Base-by-base conservation (phyloP, 1,284 basidiomycete species). In the Pisolithus thermaeus region DNA sequence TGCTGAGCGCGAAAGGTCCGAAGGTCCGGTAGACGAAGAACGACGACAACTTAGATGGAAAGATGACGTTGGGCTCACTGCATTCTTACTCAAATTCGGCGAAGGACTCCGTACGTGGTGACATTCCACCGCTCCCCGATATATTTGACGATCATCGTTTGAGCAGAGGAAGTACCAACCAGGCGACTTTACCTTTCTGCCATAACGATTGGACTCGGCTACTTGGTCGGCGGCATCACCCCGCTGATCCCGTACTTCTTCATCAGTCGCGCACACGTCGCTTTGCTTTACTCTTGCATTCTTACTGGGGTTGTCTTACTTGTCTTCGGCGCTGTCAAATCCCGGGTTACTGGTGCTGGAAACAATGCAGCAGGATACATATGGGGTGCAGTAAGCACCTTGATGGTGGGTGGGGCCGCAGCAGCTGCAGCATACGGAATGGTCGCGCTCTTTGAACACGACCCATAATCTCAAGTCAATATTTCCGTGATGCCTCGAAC, bases 211-310 rank as follows among this genome's bases (percentile, higher is more conserved):
- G 94, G 94, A 50, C 79, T 88, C 65, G 88, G 90, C 2, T 87
- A 90, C 76, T 76, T 94, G 62, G 44, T 95, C 52, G 93, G 93
- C 50, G 93, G 93, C 38, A 76, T 93, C 50, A 88, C 96, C 61
- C 93, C 92, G 1, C 78, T 96, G 41, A 59, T 92, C 6, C 95
- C 95, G 6, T 97, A 97, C 73, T 94, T 97, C 74, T 90, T 92
- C 74, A 80, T 91, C 60, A 63, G 76, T 14, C 67, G 59, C 7
- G 87, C 84, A 59, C 77, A 85, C 66, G 63, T 80, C 30, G 88
- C 85, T 3, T 73, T 90, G 42, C 69, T 89, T 43, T 90, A 83
- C 63, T 89, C 86, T 0, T 89, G 78, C 57, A 59, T 91, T 54
- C 67, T 94, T 52, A 96, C 92, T 9, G 88, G 90, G 22, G 59